Conservation (phyloP, 805 yeast genomes). For the Torulaspora delbrueckii region DNA sequence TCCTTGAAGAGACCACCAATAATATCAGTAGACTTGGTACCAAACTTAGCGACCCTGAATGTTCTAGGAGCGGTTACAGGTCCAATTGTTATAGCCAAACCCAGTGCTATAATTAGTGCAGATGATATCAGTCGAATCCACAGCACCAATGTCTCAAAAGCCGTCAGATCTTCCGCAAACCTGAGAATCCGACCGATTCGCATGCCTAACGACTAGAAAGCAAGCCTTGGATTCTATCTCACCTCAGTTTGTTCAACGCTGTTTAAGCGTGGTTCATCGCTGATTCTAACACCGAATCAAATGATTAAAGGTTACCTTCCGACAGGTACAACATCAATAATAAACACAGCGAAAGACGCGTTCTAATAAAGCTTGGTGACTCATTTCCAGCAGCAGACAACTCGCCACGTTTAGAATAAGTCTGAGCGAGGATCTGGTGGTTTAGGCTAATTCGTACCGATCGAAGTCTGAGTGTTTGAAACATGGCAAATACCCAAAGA, state of each 20-base stretch:
- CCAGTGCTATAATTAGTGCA: conserved; percentile 18
- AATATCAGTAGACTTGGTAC: conserved; percentile 25
- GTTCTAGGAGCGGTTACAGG: conserved; percentile 20
- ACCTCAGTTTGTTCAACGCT: not conserved
- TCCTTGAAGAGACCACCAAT: conserved; percentile 26
- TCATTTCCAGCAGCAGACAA: not conserved
- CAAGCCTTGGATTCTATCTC: not conserved
- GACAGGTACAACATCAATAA: not conserved
- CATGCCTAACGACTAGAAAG: conserved; percentile 3
- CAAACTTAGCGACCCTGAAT: conserved; percentile 23
- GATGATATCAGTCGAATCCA: conserved; percentile 23
- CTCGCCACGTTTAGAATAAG: not conserved
- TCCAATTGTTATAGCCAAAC: conserved; percentile 20
- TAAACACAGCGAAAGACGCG: not conserved
- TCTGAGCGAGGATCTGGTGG: not conserved
- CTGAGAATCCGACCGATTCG: conserved; percentile 11
- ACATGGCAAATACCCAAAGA: conserved; percentile 25
- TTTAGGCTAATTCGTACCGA: not conserved
- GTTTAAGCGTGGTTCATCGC: not conserved
- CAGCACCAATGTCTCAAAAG: conserved; percentile 23
- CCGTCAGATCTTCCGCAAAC: conserved; percentile 19
- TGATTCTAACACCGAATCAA: not conserved
- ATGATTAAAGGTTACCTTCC: not conserved
- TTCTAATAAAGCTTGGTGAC: not conserved
- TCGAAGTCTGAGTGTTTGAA: not conserved